A percentile compares a stretch with the other conserved stretches of the same genome.
Evolutionary conservation across 805 yeast species (phyloP).

Genomic region (Clavispora phyllophila): DNA sequence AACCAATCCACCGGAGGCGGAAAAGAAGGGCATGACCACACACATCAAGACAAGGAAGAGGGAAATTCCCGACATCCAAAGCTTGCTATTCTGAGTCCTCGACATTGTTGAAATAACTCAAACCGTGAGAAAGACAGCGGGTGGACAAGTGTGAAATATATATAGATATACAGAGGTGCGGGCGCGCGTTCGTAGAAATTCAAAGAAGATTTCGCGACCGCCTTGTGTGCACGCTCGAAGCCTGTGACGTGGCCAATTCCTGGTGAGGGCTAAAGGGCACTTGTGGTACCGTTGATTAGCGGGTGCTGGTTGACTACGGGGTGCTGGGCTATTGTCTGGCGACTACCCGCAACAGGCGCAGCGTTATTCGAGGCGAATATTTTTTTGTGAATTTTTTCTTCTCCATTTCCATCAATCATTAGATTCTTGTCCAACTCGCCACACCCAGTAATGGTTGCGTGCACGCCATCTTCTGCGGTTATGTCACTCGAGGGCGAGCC

Average conservation of each 20-base stretch:
- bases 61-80: constrained; percentile 26
- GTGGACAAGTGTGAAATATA: neutral
- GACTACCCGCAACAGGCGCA: no score
- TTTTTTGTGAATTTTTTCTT: no score
- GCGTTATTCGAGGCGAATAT: no score
- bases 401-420: no score
- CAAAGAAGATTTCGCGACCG: constrained; percentile 9
- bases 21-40: constrained; percentile 35
- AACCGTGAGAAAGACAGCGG: neutral
- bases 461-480: no score
- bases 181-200: constrained; percentile 13
- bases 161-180: constrained; percentile 4
- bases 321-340: no score
- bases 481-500: neutral
- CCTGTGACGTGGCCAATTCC: constrained; percentile 13
- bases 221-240: constrained; percentile 7
- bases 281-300: no score
- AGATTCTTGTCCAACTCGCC: no score
- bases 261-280: neutral
- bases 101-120: constrained; percentile 3
- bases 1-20: constrained; percentile 16
- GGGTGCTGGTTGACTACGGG: no score
- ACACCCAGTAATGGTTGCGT: no score
- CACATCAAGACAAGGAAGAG: constrained; percentile 29
- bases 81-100: constrained; percentile 7